Evolutionary conservation across 2,329 filamentous ascomycete species (phyloP), one percentile per base, ranked within the genome.

Genomic region (Epichloe hybrida): DNA sequence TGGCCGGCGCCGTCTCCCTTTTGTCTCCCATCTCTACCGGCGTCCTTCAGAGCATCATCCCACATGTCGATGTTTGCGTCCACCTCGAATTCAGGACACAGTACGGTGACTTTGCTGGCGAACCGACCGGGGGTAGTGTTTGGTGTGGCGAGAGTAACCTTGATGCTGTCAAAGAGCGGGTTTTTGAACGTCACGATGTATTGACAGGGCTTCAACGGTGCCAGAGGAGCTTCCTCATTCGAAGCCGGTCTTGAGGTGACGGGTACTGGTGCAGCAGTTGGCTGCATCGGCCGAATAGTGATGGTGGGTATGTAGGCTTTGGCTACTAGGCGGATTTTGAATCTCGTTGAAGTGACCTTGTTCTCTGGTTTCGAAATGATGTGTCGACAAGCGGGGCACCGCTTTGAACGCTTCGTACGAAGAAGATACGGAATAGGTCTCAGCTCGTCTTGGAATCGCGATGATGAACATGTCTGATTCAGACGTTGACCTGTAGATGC

Each of bases 301-400:
- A 96, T 81, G 53, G 81, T 82, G 1, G 93, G 93, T 55, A 98
- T 88, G 68, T 94, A 91, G 63, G 84, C 88, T 50, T 84, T 79
- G 21, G 93, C 94, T 5, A 97, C 83, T 0, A 97, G 77, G 50
- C 88, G 86, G 66, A 98, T 96, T 61, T 91, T 86, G 76, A 93
- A 97, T 34, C 90, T 84, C 6, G 86, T 93, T 49, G 86, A 91
- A 45, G 82, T 81, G 35, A 95, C 83, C 67, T 97, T 98, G 53
- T 83, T 80, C 67, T 98, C 93, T 13, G 91, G 93, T 65, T 95
- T 94, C 54, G 88, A 86, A 58, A 98, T 84, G 63, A 97, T 96
- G 69, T 97, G 91, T 12, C 93, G 84, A 69, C 93, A 98, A 11
- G 84, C 79, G 48, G 88, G 85, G 67, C 93, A 98, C 44, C 93